Evolutionary conservation across 1,139 yeast species (phyloP), one percentile per base, ranked within the genome.

Genomic region (Geotrichum siamense): DNA sequence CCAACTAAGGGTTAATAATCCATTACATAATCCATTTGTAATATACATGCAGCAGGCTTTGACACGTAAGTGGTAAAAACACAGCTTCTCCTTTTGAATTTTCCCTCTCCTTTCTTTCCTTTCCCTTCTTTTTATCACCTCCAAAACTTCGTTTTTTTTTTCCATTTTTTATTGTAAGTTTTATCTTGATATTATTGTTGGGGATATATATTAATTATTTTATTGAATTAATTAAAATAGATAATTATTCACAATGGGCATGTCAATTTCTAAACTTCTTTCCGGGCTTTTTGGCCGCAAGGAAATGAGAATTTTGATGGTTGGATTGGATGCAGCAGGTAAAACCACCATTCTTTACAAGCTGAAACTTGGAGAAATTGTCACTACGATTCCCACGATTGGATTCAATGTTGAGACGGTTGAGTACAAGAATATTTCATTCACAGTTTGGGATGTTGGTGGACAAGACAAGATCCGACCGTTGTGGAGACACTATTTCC

Each of bases 381-480:
- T 85, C 64, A 84, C 94, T 61, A 85, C 95, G 49, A 84, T 85
- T 63, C 94, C 95, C 65, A 85, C 94, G 56, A 84, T 85, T 66
- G 95, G 94, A 61, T 85, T 85, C 79, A 85, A 85, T 68, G 95
- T 85, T 56, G 95, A 85, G 70, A 85, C 94, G 53, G 93, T 85
- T 59, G 94, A 85, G 71, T 85, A 85, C 76, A 84, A 84, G 75
- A 85, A 85, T 79, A 84, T 85, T 66, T 81, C 93, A 39, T 85
- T 85, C 74, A 85, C 94, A 53, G 94, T 85, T 55, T 85, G 95
- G 95, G 94, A 85, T 77, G 94, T 85, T 62, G 94, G 94, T 81
- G 94, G 94, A 78, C 94, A 85, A 74, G 94, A 83, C 70, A 85
- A 85, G 74, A 84, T 85, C 65, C 82, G 94, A 74, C 94, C 94